A percentile compares a stretch with the other conserved stretches of the same genome.
Evolutionary conservation across 192 early-diverging fungal genomes (phyloP).

Genomic region (Coemansia sp.): DNA sequence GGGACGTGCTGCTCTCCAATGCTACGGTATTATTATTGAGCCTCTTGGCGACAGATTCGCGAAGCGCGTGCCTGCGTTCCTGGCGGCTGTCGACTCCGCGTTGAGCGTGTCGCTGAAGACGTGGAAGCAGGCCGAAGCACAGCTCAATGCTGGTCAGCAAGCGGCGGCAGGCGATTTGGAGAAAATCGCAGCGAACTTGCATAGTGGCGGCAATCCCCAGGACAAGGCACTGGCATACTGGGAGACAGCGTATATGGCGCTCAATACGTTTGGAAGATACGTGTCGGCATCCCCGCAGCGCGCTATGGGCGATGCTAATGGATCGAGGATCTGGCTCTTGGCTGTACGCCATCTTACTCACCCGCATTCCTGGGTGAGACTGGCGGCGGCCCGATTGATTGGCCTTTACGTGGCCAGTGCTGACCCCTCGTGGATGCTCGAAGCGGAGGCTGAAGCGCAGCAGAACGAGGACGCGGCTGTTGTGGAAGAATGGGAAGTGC

Average conservation of each 20-base stretch:
- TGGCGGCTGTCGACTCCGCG: constrained; percentile 57
- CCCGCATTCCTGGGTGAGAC: constrained; percentile 91
- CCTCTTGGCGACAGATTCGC: constrained; percentile 68
- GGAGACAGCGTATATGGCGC: constrained; percentile 84
- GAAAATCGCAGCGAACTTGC: constrained; percentile 56
- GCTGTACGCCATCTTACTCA: constrained; percentile 70
- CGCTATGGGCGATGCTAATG: constrained; percentile 53
- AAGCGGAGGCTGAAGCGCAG: constrained; percentile 30
- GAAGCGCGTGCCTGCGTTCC: constrained; percentile 56
- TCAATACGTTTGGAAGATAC: constrained; percentile 77
- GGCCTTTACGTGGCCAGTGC: constrained; percentile 78
- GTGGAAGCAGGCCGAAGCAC: constrained; percentile 54
- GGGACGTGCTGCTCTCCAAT: constrained; percentile 79
- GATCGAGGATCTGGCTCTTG: constrained; percentile 68
- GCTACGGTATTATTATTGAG: constrained; percentile 84
- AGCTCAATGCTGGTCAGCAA: constrained; percentile 26
- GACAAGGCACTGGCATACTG: constrained; percentile 68
- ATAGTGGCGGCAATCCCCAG: constrained; percentile 35
- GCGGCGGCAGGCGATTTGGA: constrained; percentile 43
- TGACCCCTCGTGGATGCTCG: constrained; percentile 59
- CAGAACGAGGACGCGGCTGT: neutral
- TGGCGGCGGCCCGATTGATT: constrained; percentile 68
- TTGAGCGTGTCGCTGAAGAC: constrained; percentile 50
- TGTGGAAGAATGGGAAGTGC: constrained; percentile 31
- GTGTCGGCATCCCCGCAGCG: constrained; percentile 60